Evolutionary conservation across 2,329 filamentous ascomycete genomes (phyloP), one percentile per base, ranked within the genome.

Genomic region (Cercospora janseana): DNA sequence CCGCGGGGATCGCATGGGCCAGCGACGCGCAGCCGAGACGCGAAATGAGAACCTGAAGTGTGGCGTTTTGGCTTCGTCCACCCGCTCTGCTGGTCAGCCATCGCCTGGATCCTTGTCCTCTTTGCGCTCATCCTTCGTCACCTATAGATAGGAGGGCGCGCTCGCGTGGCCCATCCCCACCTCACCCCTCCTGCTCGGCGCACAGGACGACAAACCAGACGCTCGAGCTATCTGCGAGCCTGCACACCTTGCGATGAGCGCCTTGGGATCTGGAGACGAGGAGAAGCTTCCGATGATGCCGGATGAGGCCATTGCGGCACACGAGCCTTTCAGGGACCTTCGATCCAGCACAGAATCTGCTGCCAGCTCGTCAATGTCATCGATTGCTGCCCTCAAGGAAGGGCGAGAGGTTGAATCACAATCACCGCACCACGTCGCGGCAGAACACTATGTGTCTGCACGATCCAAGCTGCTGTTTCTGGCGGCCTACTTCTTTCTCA

Each of bases 401-500:
- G 23, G n/a, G 3, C 18, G 31, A 15, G 51, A 49, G 24, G 20
- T 46, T 20, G 51, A 54, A 41, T 29, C 46, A 10, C 51, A 54
- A 21, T 31, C 40, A 16, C 15, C 41, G n/a, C 42, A 24, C 28
- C 20, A 32, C 4, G 31, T 38, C 18, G 49, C 48, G 7, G 46
- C 52, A 18, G 62, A 64, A 38, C 46, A 62, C 27, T 46, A 47
- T 31, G 54, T 62, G 9, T 55, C 62, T 7, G 49, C 51, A 3
- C 49, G 38, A 20, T 48, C 42, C 9, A 63, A 64, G 37, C 52
- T 64, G 27, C 37, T 59, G 12, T 63, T 56, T 29, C 57, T 65
- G 18, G 61, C 43, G 5, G 53, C 60, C 2, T 80, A 80, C 63
- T 80, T 80, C 61, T 69, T 75, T 60, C 69, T 74, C 58, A 75